These are phyloP conservation scores for Metschnikowia reukaufii DNA, from an alignment of 805 yeast species.

Conservation along the genomic window DNA sequence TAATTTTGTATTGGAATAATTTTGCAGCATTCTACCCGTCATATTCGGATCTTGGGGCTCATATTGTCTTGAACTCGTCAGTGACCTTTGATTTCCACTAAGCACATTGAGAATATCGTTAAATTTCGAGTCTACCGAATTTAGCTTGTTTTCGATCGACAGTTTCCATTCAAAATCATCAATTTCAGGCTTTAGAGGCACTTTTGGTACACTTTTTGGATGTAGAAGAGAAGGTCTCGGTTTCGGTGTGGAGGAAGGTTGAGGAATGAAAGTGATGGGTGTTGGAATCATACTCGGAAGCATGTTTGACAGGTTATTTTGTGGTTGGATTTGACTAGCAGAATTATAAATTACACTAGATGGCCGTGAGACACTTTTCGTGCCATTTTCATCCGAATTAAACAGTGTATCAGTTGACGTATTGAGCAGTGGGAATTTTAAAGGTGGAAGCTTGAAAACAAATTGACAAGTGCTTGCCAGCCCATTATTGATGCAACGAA, in stretches of 20 bases:
- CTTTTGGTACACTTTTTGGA: background rate
- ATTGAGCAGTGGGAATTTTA: no score
- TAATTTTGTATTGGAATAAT: background rate
- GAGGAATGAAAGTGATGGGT: conserved; percentile 1
- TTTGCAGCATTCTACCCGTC: background rate
- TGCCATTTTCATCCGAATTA: no score
- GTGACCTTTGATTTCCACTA: conserved; percentile 31
- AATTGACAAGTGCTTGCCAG: conserved; percentile 51
- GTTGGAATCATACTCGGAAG: background rate
- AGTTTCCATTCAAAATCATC: conserved; percentile 31
- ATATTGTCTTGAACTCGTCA: conserved; percentile 8
- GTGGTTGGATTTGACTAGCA: background rate
- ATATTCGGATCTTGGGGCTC: background rate
- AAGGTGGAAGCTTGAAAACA: conserved; percentile 51
- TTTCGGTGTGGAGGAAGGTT: background rate
- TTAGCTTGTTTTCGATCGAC: conserved; percentile 36
- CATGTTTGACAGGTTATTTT: background rate
- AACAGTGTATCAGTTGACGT: no score
- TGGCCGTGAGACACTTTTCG: no score
- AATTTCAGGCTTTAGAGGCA: background rate
- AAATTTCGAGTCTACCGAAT: conserved; percentile 38
- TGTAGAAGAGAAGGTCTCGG: background rate
- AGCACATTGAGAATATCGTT: conserved; percentile 36
- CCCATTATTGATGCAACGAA: conserved; percentile 52
- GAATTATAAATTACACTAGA: background rate